Evolutionary conservation across 441 rosid genomes (phyloP), one percentile per base, ranked within the genome.

Genomic region (Euphorbia schlechtendalii): DNA sequence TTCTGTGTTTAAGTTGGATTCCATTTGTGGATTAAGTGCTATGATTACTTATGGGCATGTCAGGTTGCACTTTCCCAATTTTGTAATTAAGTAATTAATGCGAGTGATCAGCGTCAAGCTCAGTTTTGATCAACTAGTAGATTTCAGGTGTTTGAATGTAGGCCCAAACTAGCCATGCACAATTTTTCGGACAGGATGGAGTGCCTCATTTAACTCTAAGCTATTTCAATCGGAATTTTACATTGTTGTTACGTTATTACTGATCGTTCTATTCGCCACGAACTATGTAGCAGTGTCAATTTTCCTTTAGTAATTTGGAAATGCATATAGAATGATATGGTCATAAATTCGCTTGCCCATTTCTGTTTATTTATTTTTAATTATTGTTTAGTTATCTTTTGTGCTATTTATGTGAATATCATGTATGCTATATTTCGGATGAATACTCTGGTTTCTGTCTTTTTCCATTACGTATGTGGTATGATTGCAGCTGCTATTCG

Each of bases 41-140:
- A 25, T 59, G 38, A 10, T 10, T 49, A 58, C 11, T 0, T 41
- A n/a, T 38, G 67, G 49, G 17, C 55, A 24, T 41, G 59, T 72
- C 62, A 53, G 56, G 34, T 25, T 27, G 36, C 57, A 24, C 30
- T 51, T 36, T 54, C 27, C 22, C 28, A 59, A 25, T 55, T 25
- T 55, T 14, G 59, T 54, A 54, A 65, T 66, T 77, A 63, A 53
- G 71, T 57, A 73, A 73, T 78, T 67, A 76, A 73, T 77, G 69
- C 34, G 27, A 15, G 25, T 63, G 69, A 66, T 58, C 21, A 46
- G 49, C 53, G 17, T 48, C n/a, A 48, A 48, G 53, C 53, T 64
- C 64, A 53, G 9, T 20, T 64, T 46, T 62, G 55, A 21, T 49
- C 66, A 57, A 54, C 63, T 55, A 14, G 46, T 41, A 21, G 32